Conservation (phyloP, 2,329 filamentous ascomycete species). For the Scolecobasidium constrictum region DNA sequence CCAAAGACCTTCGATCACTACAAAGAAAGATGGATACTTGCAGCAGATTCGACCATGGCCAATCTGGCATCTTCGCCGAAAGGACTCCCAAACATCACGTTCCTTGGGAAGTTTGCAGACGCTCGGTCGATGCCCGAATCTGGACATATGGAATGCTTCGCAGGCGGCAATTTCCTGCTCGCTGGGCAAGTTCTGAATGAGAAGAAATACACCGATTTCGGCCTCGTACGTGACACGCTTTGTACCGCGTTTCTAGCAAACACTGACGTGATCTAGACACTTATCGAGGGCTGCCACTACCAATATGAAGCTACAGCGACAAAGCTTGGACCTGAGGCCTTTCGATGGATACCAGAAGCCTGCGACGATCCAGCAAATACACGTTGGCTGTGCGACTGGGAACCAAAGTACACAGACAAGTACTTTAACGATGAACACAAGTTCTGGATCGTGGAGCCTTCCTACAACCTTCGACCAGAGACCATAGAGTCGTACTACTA, state of each 20-base stretch:
- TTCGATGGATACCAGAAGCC: slow-evolving; percentile 24
- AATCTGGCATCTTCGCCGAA: slow-evolving; percentile 60
- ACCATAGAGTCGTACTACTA: slow-evolving; percentile 82
- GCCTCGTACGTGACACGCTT: slow-evolving; percentile 36
- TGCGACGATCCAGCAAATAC: neutral
- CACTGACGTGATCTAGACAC: slow-evolving; percentile 20
- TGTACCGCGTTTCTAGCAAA: neutral
- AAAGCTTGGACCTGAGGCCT: slow-evolving; percentile 62
- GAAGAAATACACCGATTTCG: slow-evolving; percentile 61
- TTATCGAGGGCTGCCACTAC: slow-evolving; percentile 64
- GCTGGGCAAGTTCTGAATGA: slow-evolving; percentile 59
- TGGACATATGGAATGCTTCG: slow-evolving; percentile 61
- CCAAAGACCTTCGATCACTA: slow-evolving; percentile 50
- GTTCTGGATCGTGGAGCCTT: slow-evolving; percentile 48
- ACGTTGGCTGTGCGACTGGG: neutral
- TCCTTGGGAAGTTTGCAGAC: slow-evolving; percentile 48
- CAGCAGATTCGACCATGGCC: slow-evolving; percentile 64
- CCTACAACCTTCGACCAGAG: slow-evolving; percentile 67
- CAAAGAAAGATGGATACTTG: slow-evolving; percentile 62
- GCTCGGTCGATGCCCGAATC: slow-evolving; percentile 20
- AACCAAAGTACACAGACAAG: neutral
- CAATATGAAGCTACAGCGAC: slow-evolving; percentile 62
- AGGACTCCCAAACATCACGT: slow-evolving; percentile 59
- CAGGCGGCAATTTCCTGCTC: slow-evolving; percentile 76
- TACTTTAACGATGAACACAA: slow-evolving; percentile 43